Conservation (phyloP, 2,329 filamentous ascomycete genomes). For the Phoma sp. region DNA sequence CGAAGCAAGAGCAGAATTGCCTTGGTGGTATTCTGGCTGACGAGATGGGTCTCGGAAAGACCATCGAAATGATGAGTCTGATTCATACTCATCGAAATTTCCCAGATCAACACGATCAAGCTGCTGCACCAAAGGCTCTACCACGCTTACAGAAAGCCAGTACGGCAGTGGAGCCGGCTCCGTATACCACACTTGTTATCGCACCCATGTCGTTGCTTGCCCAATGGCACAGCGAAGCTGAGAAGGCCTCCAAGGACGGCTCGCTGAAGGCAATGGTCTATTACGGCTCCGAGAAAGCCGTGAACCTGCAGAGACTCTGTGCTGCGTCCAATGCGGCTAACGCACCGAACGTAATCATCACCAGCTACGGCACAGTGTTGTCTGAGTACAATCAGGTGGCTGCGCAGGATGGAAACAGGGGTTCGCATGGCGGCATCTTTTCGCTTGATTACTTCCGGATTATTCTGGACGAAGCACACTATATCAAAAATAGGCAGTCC, state of each 20-base stretch:
- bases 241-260: constrained; percentile 85
- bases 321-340: constrained; percentile 72
- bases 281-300: constrained; percentile 84
- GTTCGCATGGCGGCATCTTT: constrained; percentile 74
- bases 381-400: constrained; percentile 84
- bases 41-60: constrained; percentile 98
- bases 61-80: constrained; percentile 96
- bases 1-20: constrained; percentile 91
- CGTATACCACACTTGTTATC: constrained; percentile 91
- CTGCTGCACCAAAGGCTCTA: constrained; percentile 63
- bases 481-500: constrained; percentile 83
- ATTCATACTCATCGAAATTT: constrained; percentile 81
- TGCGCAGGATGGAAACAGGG: constrained; percentile 68
- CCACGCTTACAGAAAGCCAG: constrained; percentile 66
- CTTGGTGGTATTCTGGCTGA: constrained; percentile 92
- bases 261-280: constrained; percentile 87
- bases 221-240: constrained; percentile 95
- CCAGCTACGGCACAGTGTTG: constrained; percentile 88
- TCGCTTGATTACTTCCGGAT: constrained; percentile 93
- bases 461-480: constrained; percentile 93
- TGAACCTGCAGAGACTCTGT: constrained; percentile 80
- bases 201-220: constrained; percentile 96
- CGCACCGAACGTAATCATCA: constrained; percentile 90
- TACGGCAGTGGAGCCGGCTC: constrained; percentile 68
- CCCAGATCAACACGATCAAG: constrained; percentile 39